phyloP scores from a whole-genome alignment of 495 filamentous ascomycete species.

The Amphirosellinia nigrospora region DNA sequence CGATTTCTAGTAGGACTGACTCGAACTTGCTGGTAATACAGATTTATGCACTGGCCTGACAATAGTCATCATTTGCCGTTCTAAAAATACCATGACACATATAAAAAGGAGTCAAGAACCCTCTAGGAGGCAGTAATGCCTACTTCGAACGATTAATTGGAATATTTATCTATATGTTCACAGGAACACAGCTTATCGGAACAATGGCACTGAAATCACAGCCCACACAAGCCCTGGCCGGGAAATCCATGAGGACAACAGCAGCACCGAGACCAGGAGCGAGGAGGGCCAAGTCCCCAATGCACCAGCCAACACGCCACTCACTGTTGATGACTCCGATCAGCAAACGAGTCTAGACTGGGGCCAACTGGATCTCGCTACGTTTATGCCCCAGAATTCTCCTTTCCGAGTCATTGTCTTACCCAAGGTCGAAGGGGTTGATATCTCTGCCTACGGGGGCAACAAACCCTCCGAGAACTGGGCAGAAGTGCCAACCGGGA shows the following conservation, averaged over 20 bases:
- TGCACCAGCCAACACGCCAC: background rate
- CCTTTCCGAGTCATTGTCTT: conserved; percentile 3
- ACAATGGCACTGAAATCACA: background rate
- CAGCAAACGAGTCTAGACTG: background rate
- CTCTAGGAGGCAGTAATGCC: background rate
- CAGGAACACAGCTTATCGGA: background rate
- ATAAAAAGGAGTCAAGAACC: background rate
- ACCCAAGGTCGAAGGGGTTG: background rate
- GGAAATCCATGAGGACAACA: background rate
- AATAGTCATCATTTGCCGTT: background rate
- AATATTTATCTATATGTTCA: background rate
- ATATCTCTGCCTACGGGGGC: background rate
- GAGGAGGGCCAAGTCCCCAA: background rate
- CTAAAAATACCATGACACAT: background rate
- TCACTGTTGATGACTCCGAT: background rate
- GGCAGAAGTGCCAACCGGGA: background rate
- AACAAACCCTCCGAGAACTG: background rate
- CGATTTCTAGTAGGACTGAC: background rate
- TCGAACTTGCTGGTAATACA: background rate
- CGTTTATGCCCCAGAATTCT: background rate
- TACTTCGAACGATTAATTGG: no score
- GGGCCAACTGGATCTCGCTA: background rate
- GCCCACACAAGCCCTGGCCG: background rate
- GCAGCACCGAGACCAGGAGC: background rate
- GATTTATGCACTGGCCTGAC: background rate